Base-by-base conservation (phyloP, 345 rosid species). In the Acer campestre region DNA sequence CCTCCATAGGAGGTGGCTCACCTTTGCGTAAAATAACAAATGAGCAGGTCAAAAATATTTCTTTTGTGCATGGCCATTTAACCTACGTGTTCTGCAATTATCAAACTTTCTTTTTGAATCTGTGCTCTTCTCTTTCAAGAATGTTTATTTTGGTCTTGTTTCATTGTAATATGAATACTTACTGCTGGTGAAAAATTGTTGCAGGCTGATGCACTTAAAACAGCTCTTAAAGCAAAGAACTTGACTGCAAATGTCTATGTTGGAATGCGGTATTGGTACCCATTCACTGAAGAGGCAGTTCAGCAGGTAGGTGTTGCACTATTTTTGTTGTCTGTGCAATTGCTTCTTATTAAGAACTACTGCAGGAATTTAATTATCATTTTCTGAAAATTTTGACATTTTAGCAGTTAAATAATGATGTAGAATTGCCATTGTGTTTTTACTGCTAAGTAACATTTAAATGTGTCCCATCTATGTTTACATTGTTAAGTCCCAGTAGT, bases 1-100 rank as follows among this genome's bases (percentile, higher is more conserved):
- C 99, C 83, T 87, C 98, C 66, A 94, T 96, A 55, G 99, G 99
- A 55, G 99, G 99, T 48, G 94, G 98, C 70, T 96, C 97, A 25
- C 98, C 97, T 62, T 61, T 92, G 85, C 92, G 97, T 75, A 92
- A 87, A 80, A 91, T 94, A 71, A 96, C 98, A 1, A 88, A 90
- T 82, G 97, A 92, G 81, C 97, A 92, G 90, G 96, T 88, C 67
- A 42, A 75, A 35, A 20, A 35, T 61, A 22, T 61, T 59, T 11
- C 75, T 10, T 1, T 64, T 66, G 31, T 61, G 9, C 29, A 11
- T 44, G 61, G 62, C 12, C 6, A 12, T 17, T 29, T 31, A 1
- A 23, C 5, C 13, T 16, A 18, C 8, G 9, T 61, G 10, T 66
- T 38, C 11, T 3, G 7, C 46, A 1, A 42, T 16, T 53, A 18